A percentile compares a stretch with the other conserved stretches of the same genome.
Conservation (phyloP, 2,329 filamentous ascomycete species). For the Pyricularia grisea region DNA sequence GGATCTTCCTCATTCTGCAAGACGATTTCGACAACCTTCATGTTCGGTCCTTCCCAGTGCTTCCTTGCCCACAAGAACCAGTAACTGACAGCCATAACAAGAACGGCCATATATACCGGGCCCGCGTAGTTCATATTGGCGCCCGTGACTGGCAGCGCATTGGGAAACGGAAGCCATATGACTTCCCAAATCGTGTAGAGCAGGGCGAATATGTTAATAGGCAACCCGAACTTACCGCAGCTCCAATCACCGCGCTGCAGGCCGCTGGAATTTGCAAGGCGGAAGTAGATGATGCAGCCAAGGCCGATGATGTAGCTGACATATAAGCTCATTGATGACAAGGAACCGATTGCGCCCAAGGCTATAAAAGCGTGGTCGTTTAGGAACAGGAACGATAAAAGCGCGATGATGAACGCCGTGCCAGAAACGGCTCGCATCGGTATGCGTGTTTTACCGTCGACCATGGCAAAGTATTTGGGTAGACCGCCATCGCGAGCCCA, state of each 20-base stretch:
- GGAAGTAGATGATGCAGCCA: slow-evolving; percentile 8
- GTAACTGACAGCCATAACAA: slow-evolving; percentile 2
- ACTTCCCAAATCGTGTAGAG: slow-evolving; percentile 9
- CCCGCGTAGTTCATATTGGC: slow-evolving; percentile 12
- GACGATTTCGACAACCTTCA: slow-evolving; percentile 8
- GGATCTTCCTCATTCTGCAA: not conserved
- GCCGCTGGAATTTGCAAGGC: not conserved
- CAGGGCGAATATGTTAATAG: slow-evolving; percentile 10
- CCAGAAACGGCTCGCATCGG: not conserved
- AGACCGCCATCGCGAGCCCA: not conserved
- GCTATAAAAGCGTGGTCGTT: slow-evolving; percentile 23
- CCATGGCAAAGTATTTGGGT: not conserved
- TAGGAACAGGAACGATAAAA: slow-evolving; percentile 20
- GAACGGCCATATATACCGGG: slow-evolving; percentile 5
- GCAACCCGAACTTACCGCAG: slow-evolving; percentile 6
- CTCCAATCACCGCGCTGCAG: slow-evolving; percentile 6
- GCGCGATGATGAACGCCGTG: not conserved
- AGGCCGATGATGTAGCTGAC: slow-evolving; percentile 10
- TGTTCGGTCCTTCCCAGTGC: slow-evolving; percentile 9
- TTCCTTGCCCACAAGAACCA: slow-evolving; percentile 9
- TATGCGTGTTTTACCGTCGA: not conserved
- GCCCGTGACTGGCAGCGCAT: slow-evolving; percentile 9
- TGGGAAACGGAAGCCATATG: slow-evolving; percentile 10
- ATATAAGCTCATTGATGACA: slow-evolving; percentile 19
- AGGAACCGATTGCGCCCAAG: slow-evolving; percentile 26